Conservation (phyloP, 495 filamentous ascomycete genomes). For the Daldinia grandis region DNA sequence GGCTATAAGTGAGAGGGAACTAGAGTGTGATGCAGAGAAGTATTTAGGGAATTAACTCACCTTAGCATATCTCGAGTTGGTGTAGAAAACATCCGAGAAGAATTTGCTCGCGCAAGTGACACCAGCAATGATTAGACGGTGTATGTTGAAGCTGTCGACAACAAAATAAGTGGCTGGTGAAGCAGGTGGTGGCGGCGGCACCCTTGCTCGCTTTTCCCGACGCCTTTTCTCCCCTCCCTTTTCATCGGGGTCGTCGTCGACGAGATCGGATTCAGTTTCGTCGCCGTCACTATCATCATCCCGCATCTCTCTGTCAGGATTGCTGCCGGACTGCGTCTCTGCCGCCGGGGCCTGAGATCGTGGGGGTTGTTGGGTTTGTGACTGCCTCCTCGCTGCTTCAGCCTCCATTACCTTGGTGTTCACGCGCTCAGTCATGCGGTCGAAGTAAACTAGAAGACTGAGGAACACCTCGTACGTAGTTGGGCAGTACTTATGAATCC, state of each 20-base stretch:
- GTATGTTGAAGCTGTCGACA: constrained; percentile 99
- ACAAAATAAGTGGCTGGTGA: constrained; percentile 82
- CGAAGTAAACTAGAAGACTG: constrained; percentile 95
- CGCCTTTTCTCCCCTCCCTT: constrained; percentile 21
- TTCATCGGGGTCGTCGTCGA: constrained; percentile 51
- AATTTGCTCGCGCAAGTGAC: constrained; percentile 99
- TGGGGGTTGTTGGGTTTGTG: constrained; percentile 30
- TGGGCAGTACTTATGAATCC: constrained; percentile 98
- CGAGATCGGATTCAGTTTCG: constrained; percentile 53
- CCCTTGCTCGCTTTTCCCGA: constrained; percentile 29
- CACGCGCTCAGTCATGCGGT: constrained; percentile 97
- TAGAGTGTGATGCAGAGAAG: background rate
- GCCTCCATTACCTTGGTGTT: constrained; percentile 67
- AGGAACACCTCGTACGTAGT: constrained; percentile 99
- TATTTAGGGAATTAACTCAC: constrained; percentile 60
- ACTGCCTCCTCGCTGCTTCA: constrained; percentile 49
- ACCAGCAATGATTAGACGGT: constrained; percentile 94
- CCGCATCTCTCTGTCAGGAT: constrained; percentile 49
- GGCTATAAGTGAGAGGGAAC: no score
- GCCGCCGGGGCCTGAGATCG: constrained; percentile 19
- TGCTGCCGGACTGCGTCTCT: constrained; percentile 8
- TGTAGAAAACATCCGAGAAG: constrained; percentile 99
- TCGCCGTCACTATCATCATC: constrained; percentile 45
- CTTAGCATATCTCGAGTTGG: constrained; percentile 99
- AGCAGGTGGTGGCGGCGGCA: constrained; percentile 45